Base-by-base conservation (phyloP, 345 rosid genomes). In the Kandelia obovata region DNA sequence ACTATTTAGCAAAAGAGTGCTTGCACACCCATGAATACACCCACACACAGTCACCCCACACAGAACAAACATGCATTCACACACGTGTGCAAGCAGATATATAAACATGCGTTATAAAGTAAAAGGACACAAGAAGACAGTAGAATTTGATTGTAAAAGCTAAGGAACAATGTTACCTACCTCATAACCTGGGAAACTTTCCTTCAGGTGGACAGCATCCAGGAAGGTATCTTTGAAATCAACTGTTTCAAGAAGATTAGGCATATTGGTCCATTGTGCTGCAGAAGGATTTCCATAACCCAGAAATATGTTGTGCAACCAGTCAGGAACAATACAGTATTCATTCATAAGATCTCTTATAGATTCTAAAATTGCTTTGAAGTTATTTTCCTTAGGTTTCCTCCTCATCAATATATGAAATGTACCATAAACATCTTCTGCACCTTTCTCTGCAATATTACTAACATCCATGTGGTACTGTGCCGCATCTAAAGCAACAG, bases 281-380 rank as follows among this genome's bases (percentile, higher is more conserved):
- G 96, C 96, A 81, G 99, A 92, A 71, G 99, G 99, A 81, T 95
- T 83, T 32, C 99, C 99, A 80, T 95, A 95, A 51, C 99, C 99
- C 77, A 95, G 86, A 81, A 95, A 95, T 70, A 92, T 72, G 69
- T 92, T 90, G 77, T 92, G 97, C 87, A 95, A 73, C 99, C 99
- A 95, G 39, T 92, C 96, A 69, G 99, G 99, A 71, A 95, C 99
- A 72, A 95, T 88, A 80, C 97, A 95, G 67, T 88, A 95, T 75
- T 95, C 99, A 82, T 95, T 95, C 99, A 95, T 95, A 64, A 95
- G 99, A 83, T 95, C 99, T 83, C 99, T 90, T 64, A 95, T 95
- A 37, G 99, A 95, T 82, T 95, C 99, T 65, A 92, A 83, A 75
- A 95, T 95, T 70, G 99, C 99, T 80, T 95, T 95, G 84, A 95